A percentile compares a stretch with the other conserved stretches of the same genome.
Conservation (phyloP, 495 filamentous ascomycete genomes). For the Entonaema liquescens region DNA sequence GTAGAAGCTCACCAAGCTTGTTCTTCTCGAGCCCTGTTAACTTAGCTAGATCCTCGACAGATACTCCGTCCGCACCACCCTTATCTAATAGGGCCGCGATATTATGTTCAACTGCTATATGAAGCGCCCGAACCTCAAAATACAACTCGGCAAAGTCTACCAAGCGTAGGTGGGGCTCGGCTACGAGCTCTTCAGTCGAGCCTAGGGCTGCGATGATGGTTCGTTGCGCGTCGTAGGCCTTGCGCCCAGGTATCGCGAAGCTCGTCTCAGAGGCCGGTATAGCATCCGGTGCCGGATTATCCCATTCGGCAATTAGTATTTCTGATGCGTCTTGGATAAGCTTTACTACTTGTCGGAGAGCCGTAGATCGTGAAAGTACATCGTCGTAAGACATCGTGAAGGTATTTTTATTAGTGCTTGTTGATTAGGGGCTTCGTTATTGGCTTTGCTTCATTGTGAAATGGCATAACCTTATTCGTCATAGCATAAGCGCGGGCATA, state of each 20-base stretch:
- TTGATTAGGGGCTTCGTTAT: not conserved
- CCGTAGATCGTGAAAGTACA: slow-evolving; percentile 31
- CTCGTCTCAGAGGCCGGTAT: slow-evolving; percentile 29
- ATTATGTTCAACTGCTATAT: slow-evolving; percentile 46
- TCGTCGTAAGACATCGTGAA: slow-evolving; percentile 29
- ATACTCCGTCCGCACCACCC: slow-evolving; percentile 37
- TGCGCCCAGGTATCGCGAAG: slow-evolving; percentile 35
- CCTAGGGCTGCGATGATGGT: slow-evolving; percentile 44
- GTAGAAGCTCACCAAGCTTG: slow-evolving; percentile 40
- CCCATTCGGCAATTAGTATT: slow-evolving; percentile 36
- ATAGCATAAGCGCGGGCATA: not conserved
- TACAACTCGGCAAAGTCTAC: slow-evolving; percentile 45
- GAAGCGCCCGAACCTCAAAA: slow-evolving; percentile 46
- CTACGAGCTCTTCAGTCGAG: slow-evolving; percentile 44
- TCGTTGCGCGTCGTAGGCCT: slow-evolving; percentile 44
- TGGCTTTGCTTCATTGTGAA: not conserved
- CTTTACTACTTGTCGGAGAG: slow-evolving; percentile 37
- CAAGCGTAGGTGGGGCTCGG: slow-evolving; percentile 42
- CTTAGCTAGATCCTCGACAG: slow-evolving; percentile 36
- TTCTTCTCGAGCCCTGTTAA: slow-evolving; percentile 40
- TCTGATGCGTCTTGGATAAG: slow-evolving; percentile 36
- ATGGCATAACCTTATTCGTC: not conserved
- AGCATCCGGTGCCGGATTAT: slow-evolving; percentile 30
- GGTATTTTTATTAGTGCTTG: not conserved
- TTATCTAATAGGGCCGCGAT: slow-evolving; percentile 42